These are phyloP conservation scores for Pascua guehoae DNA, from an alignment of 1,284 basidiomycete species.

Conservation along the genomic window DNA sequence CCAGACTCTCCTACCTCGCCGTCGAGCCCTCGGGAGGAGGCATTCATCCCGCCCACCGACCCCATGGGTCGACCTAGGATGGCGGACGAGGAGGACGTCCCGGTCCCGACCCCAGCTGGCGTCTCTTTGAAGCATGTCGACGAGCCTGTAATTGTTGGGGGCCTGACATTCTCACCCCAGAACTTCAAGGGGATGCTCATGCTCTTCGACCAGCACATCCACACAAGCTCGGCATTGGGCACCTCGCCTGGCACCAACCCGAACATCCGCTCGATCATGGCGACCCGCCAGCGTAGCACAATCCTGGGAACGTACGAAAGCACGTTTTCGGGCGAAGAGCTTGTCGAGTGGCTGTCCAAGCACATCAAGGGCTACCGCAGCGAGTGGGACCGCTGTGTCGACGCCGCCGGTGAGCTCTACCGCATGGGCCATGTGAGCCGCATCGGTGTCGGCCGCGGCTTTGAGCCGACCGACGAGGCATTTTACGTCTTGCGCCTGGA, in stretches of 20 bases:
- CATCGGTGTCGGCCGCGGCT: constrained; percentile 57
- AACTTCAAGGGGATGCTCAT: constrained; percentile 65
- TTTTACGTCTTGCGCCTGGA: constrained; percentile 40
- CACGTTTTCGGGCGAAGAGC: constrained; percentile 76
- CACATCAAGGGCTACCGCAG: constrained; percentile 67
- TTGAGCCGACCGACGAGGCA: constrained; percentile 42
- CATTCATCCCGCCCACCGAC: constrained; percentile 42
- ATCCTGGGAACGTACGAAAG: constrained; percentile 82
- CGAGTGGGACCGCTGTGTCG: constrained; percentile 69
- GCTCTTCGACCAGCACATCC: constrained; percentile 49
- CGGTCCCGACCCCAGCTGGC: no score
- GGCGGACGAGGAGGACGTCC: constrained; percentile 9
- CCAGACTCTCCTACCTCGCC: constrained; percentile 12
- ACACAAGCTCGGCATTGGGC: constrained; percentile 38
- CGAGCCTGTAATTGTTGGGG: constrained; percentile 65
- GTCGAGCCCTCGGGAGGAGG: constrained; percentile 35
- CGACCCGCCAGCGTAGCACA: constrained; percentile 65
- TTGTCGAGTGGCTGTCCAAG: constrained; percentile 68
- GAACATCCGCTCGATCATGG: constrained; percentile 56
- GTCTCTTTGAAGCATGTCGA: constrained; percentile 4
- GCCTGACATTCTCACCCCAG: constrained; percentile 62
- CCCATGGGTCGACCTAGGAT: constrained; percentile 34
- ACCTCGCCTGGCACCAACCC: constrained; percentile 15
- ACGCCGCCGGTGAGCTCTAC: constrained; percentile 70
- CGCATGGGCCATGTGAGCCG: constrained; percentile 70